These are phyloP conservation scores for Strobilomyces confusus DNA, from an alignment of 768 basidiomycete genomes.

Conservation along the genomic window DNA sequence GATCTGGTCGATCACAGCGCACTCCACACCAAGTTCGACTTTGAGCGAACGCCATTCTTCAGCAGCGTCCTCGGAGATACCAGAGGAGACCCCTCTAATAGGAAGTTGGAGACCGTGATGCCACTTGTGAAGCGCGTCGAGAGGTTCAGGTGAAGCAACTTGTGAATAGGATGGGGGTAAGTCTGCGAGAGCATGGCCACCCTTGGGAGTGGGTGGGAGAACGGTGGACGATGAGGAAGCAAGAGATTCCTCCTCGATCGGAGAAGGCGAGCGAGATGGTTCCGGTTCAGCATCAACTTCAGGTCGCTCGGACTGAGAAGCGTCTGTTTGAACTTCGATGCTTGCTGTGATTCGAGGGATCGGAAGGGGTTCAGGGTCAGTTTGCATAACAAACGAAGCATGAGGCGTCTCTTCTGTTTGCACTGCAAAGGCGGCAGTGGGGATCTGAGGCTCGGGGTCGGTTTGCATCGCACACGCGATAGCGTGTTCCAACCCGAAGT, in stretches of 20 bases:
- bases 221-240: conserved; percentile 74
- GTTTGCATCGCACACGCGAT: conserved; percentile 54
- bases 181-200: conserved; percentile 40
- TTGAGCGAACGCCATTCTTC: conserved; percentile 82
- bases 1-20: conserved; percentile 72
- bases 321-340: conserved; percentile 64
- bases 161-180: conserved; percentile 74
- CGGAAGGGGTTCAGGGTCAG: conserved; percentile 34
- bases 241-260: conserved; percentile 47
- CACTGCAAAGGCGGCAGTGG: conserved; percentile 43
- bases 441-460: conserved; percentile 49
- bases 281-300: conserved; percentile 29
- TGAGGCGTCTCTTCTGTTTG: conserved; percentile 48
- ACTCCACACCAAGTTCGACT: conserved; percentile 74
- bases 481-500: conserved; percentile 54
- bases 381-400: conserved; percentile 35
- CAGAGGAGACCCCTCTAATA: conserved; percentile 41
- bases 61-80: conserved; percentile 60
- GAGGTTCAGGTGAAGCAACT: conserved; percentile 47
- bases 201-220: conserved; percentile 65
- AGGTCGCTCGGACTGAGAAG: conserved; percentile 34
- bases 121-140: conserved; percentile 64
- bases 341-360: conserved; percentile 34
- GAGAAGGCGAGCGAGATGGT: conserved; percentile 44
- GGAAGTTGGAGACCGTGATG: conserved; percentile 56